A percentile compares a stretch with the other conserved stretches of the same genome.
phyloP scores from a whole-genome alignment of 176 grass and related monocot species.

The Triticum monococcum region DNA sequence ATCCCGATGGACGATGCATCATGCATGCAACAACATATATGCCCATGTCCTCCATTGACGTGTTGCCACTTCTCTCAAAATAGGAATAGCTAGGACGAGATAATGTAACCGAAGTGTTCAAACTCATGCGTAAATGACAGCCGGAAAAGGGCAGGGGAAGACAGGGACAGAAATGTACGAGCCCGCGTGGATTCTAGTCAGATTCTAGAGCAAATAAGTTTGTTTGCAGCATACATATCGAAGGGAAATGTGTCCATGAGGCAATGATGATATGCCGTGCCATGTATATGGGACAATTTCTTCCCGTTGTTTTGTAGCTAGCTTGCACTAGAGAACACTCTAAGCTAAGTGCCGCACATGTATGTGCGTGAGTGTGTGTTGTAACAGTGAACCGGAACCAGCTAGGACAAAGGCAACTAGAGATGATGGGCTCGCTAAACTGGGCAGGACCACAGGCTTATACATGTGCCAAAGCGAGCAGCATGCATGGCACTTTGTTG shows the following conservation, averaged over 20 bases:
- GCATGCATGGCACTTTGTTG: slow-evolving; percentile 21
- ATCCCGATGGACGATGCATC: not conserved
- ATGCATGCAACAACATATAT: not conserved
- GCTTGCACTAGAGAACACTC: slow-evolving; percentile 15
- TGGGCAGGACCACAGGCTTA: slow-evolving; percentile 33
- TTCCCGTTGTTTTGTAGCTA: not conserved
- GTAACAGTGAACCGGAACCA: slow-evolving; percentile 4
- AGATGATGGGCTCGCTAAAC: slow-evolving; percentile 27
- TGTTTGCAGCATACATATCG: not conserved
- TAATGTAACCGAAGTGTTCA: not conserved
- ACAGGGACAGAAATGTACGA: not conserved
- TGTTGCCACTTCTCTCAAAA: not conserved
- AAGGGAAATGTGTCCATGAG: not conserved
- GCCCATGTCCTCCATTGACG: not conserved
- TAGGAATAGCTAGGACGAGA: not conserved
- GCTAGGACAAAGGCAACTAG: not conserved
- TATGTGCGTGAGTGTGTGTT: not conserved
- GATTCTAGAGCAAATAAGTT: not conserved
- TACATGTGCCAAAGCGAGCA: slow-evolving; percentile 34
- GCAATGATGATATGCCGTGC: not conserved
- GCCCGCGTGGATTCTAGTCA: not conserved
- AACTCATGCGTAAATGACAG: not conserved
- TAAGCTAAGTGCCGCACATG: slow-evolving; percentile 12
- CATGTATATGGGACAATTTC: slow-evolving; percentile 34
- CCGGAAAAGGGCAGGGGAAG: not conserved